These are phyloP conservation scores for Mortierella sp. DNA, from an alignment of 371 early-diverging fungal species.

Conservation along the genomic window DNA sequence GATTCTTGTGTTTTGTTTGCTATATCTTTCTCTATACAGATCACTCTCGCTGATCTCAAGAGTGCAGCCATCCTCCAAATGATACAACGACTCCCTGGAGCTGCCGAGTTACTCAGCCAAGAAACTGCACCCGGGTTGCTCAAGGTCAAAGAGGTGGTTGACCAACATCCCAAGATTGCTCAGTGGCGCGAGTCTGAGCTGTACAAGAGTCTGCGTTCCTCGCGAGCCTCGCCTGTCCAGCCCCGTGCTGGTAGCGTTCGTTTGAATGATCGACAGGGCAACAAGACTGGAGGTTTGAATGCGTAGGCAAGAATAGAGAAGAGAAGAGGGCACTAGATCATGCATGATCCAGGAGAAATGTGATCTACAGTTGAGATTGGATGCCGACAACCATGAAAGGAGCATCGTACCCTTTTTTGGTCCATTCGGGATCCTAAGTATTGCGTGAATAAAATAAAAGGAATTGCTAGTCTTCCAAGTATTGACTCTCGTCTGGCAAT, in stretches of 20 bases:
- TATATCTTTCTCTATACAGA: constrained; percentile 9
- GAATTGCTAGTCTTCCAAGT: no score
- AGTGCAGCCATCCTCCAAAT: constrained; percentile 9
- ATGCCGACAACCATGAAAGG: no score
- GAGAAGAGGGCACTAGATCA: no score
- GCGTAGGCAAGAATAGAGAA: background rate
- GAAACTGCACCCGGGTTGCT: constrained; percentile 25
- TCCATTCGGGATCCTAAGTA: no score
- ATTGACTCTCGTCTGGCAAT: no score
- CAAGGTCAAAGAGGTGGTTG: constrained; percentile 19
- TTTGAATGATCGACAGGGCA: constrained; percentile 41
- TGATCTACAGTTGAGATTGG: no score
- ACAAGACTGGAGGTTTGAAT: constrained; percentile 12
- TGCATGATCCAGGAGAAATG: no score
- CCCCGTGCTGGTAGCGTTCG: constrained; percentile 12
- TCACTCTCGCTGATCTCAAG: constrained; percentile 41
- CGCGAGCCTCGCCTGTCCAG: constrained; percentile 10
- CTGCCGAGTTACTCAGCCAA: constrained; percentile 1
- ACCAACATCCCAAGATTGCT: constrained; percentile 28
- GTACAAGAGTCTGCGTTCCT: constrained; percentile 28
- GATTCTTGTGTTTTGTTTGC: no score
- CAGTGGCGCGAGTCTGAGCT: constrained; percentile 28
- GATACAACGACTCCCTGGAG: constrained; percentile 13
- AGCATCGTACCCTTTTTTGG: no score
- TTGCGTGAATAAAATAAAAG: no score